Base-by-base conservation (phyloP, 139 green algal species). In the Chlamydomonas eustigma region DNA sequence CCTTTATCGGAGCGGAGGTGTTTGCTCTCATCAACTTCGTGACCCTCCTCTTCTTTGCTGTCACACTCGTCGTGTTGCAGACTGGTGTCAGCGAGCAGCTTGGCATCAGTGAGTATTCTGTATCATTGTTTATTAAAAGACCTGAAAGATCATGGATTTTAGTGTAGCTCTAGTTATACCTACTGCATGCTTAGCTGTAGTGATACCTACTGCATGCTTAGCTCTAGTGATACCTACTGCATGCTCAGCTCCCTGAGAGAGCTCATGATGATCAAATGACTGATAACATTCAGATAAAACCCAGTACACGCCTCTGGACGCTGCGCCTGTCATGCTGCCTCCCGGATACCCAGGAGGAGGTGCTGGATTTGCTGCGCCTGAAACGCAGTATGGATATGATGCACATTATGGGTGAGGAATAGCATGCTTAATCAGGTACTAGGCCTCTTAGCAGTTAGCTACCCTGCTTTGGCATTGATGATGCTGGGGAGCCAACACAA, bases 11-110 rank as follows among this genome's bases (percentile, higher is more conserved):
- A 25, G 76, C 82, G 2, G 80, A 82, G 1, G 82, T 69, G 4
- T 82, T 87, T 50, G 71, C 78, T 1, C 75, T 84, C 58, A 52
- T 87, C 34, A 81, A 44, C 71, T 87, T 87, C 44, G 38, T 77
- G 65, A 80, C 74, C 71, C 78, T 81, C 71, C 50, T 84, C 4
- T 72, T 87, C 12, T 87, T 87, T 44, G 79, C 68, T 44, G 75
- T 87, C 36, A 67, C 50, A 2, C 75, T 87, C 4, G 51, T 87
- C 28, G 22, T 84, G 25, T 78, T 87, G 65, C 82, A 87, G 66
- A n/a, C 63, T 31, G 78, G 72, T 8, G 76, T 87, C 12, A 76
- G n/a, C 3, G 74, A 82, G 32, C 75, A 87, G 64, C 75, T 87
- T 25, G 82, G 82, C 31, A 76, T 87, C 24, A 31, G 79, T 84